phyloP scores from a whole-genome alignment of 139 green algal genomes.

The Klebsormidium nitens region DNA sequence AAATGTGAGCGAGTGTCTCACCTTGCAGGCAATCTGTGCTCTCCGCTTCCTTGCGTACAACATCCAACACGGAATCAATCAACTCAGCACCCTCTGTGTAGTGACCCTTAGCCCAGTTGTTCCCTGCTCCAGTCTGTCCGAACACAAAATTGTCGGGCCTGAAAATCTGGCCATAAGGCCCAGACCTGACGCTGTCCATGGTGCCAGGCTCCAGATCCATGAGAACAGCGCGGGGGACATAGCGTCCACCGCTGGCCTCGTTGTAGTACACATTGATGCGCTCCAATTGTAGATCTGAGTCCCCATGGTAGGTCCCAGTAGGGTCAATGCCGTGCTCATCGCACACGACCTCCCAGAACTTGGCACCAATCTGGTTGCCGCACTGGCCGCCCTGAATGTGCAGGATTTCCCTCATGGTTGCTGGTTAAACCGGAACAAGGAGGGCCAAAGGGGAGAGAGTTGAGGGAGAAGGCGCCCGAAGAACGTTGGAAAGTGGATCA shows the following conservation, averaged over 20 bases:
- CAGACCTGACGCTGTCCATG: constrained; percentile 91
- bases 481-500: too few species aligned
- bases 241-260: constrained; percentile 93
- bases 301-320: constrained; percentile 86
- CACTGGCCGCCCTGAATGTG: constrained; percentile 93
- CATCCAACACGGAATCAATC: constrained; percentile 97
- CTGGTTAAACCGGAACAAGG: too few species aligned
- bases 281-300: constrained; percentile 97
- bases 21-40: constrained; percentile 95
- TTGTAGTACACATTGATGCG: constrained; percentile 99
- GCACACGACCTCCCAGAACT: constrained; percentile 56
- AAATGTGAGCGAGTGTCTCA: not conserved
- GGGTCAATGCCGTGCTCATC: constrained; percentile 73
- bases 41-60: constrained; percentile 98
- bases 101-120: constrained; percentile 99
- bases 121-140: constrained; percentile 92
- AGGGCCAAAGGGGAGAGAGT: too few species aligned
- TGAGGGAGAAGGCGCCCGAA: too few species aligned
- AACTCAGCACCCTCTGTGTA: constrained; percentile 98
- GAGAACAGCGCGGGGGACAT: constrained; percentile 94
- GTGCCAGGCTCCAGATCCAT: constrained; percentile 97
- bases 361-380: constrained; percentile 88
- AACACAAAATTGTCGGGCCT: constrained; percentile 98
- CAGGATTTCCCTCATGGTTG: constrained; percentile 85
- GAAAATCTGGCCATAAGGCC: constrained; percentile 93